These are phyloP conservation scores for Passiflora organensis DNA, from an alignment of 345 rosid species.

Conservation along the genomic window DNA sequence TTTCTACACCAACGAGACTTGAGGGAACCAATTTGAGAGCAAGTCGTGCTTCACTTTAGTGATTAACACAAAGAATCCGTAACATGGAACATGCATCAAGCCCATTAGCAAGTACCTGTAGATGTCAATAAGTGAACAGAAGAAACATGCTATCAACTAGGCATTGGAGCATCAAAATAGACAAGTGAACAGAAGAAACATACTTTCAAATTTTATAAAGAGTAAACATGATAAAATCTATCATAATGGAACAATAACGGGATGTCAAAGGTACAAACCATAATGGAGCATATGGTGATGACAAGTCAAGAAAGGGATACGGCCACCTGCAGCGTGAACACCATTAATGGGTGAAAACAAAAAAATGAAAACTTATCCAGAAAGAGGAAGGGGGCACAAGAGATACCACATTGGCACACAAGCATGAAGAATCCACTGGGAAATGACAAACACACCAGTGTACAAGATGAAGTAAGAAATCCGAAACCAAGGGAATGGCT, in stretches of 20 bases:
- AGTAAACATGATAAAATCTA: background rate
- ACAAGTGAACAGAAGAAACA: background rate
- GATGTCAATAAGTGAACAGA: constrained; percentile 2
- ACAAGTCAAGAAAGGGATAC: constrained; percentile 60
- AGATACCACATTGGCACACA: constrained; percentile 39
- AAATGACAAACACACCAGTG: constrained; percentile 51
- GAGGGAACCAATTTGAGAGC: constrained; percentile 44
- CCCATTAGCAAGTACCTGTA: constrained; percentile 53
- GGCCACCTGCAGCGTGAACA: constrained; percentile 55
- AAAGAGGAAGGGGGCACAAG: constrained; percentile 2
- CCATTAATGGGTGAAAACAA: constrained; percentile 11
- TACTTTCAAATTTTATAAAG: background rate
- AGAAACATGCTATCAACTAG: too few species aligned
- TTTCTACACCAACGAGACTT: constrained; percentile 22
- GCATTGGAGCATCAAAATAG: background rate
- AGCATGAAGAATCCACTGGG: constrained; percentile 59
- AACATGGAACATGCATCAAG: constrained; percentile 55
- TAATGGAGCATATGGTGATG: constrained; percentile 47
- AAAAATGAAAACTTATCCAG: background rate
- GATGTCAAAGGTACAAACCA: constrained; percentile 38
- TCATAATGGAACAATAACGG: background rate
- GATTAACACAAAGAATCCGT: constrained; percentile 38
- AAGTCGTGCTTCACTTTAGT: constrained; percentile 33
- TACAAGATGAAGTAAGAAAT: constrained; percentile 56
- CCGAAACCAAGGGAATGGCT: constrained; percentile 66